phyloP scores from a whole-genome alignment of 306 rosid genomes.

The Myrica gale region DNA sequence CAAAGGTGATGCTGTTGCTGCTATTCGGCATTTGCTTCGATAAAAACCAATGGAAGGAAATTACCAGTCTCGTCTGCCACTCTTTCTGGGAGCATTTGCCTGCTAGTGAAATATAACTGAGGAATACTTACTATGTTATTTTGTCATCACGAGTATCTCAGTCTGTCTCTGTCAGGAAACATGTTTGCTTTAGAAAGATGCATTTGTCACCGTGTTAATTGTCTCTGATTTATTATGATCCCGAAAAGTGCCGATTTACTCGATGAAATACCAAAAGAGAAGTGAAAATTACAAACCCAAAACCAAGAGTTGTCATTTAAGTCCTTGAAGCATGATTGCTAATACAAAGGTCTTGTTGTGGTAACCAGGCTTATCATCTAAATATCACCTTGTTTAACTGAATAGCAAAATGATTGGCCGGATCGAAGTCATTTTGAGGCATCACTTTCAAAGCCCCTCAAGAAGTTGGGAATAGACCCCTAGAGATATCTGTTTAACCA shows the following conservation, averaged over 20 bases:
- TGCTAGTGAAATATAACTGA: neutral
- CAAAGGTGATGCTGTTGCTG: conserved; percentile 97
- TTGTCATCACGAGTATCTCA: neutral
- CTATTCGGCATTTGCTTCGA: conserved; percentile 74
- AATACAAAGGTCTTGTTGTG: neutral
- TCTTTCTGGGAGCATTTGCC: neutral
- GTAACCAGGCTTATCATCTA: neutral
- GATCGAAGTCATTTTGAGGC: too few species aligned
- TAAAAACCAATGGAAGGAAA: conserved; percentile 14
- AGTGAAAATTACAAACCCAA: neutral
- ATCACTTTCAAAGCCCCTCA: too few species aligned
- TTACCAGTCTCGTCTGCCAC: neutral
- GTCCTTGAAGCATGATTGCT: neutral
- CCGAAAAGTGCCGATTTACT: neutral
- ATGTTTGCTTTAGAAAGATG: neutral
- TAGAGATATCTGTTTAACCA: too few species aligned
- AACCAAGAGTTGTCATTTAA: neutral
- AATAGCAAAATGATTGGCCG: neutral
- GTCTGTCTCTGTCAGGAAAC: neutral
- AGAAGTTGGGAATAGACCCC: too few species aligned
- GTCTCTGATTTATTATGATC: neutral
- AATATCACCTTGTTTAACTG: neutral
- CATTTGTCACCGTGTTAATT: neutral
- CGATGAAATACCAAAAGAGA: neutral
- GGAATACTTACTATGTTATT: neutral